Evolutionary conservation across 2,329 filamentous ascomycete genomes (phyloP).

Genomic region (Hymenoscyphus fraxineus): DNA sequence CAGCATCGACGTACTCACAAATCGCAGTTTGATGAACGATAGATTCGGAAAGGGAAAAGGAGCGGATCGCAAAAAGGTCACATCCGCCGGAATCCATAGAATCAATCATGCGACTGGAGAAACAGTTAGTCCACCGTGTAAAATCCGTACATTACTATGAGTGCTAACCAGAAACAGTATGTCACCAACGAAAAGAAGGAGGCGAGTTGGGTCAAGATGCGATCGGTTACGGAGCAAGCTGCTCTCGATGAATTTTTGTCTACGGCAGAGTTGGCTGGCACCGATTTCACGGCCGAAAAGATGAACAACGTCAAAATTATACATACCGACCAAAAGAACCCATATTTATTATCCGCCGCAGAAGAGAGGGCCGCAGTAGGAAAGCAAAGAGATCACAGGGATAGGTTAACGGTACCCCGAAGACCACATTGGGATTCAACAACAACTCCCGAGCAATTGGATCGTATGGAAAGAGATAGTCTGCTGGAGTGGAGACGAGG

Average conservation of each 20-base stretch:
- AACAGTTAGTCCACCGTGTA: constrained; percentile 45
- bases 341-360: constrained; percentile 78
- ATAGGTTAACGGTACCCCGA: constrained; percentile 79
- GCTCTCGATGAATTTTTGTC: constrained; percentile 94
- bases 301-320: constrained; percentile 99
- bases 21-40: constrained; percentile 85
- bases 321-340: constrained; percentile 92
- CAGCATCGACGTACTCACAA: constrained; percentile 10
- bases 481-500: constrained; percentile 87
- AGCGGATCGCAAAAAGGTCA: constrained; percentile 70
- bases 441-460: constrained; percentile 80
- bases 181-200: constrained; percentile 88
- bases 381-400: constrained; percentile 80
- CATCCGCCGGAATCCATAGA: constrained; percentile 50
- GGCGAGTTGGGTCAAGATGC: constrained; percentile 98
- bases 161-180: constrained; percentile 52
- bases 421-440: constrained; percentile 82
- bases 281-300: constrained; percentile 98
- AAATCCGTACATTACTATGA: not conserved
- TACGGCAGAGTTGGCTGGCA: constrained; percentile 94
- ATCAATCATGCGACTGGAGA: constrained; percentile 79
- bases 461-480: constrained; percentile 71
- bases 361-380: constrained; percentile 75
- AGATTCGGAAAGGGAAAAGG: constrained; percentile 93
- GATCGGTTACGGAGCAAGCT: constrained; percentile 94